Base-by-base conservation (phyloP, 768 basidiomycete species). In the Hemileccinum rubropunctum region DNA sequence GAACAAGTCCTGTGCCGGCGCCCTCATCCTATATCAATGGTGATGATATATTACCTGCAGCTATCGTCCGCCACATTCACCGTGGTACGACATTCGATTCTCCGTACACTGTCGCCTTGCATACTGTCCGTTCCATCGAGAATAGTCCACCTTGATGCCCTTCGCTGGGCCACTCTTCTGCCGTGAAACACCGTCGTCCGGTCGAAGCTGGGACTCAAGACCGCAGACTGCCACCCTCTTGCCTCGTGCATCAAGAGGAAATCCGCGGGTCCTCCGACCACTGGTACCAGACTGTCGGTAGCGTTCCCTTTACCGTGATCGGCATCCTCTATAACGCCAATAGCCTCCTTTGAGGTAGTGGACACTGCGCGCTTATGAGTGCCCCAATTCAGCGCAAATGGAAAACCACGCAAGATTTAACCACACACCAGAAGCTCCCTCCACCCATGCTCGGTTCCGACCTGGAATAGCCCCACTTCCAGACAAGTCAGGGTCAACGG, bases 401-500 rank as follows among this genome's bases (percentile, higher is more conserved):
- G 15, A 13, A 28, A 44, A 41, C 37, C 32, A 10, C 42, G 20
- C 27, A 21, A 6, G 21, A 6, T 35, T 45, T 50, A 50, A n/a
- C 17, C 38, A 46, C 77, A 36, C 56, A 84, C 84, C 51, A 78
- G 56, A 27, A 85, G 73, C 8, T 66, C 71, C 48, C 68, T 62
- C 50, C 79, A 72, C 45, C 76, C 79, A 13, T 58, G 56, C 17
- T 70, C 69, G 14, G 76, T 80, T 12, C 77, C 81, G 32, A 77
- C 71, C 60, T 84, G 84, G 59, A 83, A 85, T 27, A 84, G 54
- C 3, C 75, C 78, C 11, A 82, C 77, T 17, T 78, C 81, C 39
- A 86, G 74, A 32, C 79, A 73, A 43, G 81, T 78, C 46, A 86
- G 65, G 6, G 74, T 71, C n/a, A 86, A 66, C 9, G 83, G 82